phyloP scores from a whole-genome alignment of 2,329 filamentous ascomycete genomes.

The Hypoxylon sp. region DNA sequence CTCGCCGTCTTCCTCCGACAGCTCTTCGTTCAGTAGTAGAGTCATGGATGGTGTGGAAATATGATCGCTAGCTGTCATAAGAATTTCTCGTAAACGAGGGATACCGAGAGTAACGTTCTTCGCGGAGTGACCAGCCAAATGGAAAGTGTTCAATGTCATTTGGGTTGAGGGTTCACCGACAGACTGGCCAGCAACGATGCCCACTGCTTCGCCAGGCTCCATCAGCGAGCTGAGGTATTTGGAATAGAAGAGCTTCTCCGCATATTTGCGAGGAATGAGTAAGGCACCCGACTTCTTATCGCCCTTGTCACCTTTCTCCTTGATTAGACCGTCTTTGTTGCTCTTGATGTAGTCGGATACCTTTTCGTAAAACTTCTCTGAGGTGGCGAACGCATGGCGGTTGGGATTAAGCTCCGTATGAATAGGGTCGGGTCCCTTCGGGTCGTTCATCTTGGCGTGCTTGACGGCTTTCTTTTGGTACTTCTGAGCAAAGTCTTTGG shows the following conservation, averaged over 20 bases:
- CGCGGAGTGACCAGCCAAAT: constrained; percentile 97
- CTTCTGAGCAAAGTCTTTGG: constrained; percentile 75
- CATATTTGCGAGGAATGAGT: constrained; percentile 72
- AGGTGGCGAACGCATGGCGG: constrained; percentile 86
- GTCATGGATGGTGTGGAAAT: constrained; percentile 96
- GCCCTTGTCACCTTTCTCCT: constrained; percentile 62
- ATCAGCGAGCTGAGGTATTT: constrained; percentile 95
- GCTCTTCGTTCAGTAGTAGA: constrained; percentile 79
- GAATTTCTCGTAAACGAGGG: constrained; percentile 93
- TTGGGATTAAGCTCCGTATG: constrained; percentile 80
- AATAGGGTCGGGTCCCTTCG: constrained; percentile 80
- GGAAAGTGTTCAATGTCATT: constrained; percentile 99
- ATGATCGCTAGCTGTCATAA: constrained; percentile 93
- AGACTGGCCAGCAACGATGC: constrained; percentile 96
- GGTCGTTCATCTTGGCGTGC: constrained; percentile 70
- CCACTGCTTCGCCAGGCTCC: constrained; percentile 95
- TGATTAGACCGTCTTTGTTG: constrained; percentile 76
- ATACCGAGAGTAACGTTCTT: constrained; percentile 99
- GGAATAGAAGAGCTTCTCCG: constrained; percentile 86
- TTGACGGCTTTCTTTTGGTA: constrained; percentile 88
- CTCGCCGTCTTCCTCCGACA: constrained; percentile 77
- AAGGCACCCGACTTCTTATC: constrained; percentile 47
- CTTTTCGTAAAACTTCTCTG: constrained; percentile 83
- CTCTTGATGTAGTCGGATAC: constrained; percentile 83
- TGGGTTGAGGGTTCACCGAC: constrained; percentile 98